Evolutionary conservation across 345 rosid genomes (phyloP).

Genomic region (Gossypium thurberi): DNA sequence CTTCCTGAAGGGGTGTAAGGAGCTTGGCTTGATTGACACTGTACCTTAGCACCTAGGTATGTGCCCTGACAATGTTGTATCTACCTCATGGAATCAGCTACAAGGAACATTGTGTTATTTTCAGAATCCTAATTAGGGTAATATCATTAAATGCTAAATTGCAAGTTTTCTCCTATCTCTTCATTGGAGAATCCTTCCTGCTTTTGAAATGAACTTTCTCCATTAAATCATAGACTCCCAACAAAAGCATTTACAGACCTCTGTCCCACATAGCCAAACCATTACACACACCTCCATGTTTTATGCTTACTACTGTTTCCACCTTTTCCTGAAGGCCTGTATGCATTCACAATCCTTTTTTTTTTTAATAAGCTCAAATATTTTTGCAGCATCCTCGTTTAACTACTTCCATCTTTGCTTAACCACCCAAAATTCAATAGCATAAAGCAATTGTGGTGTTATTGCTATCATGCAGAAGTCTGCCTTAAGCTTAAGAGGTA

Average conservation of each 20-base stretch:
- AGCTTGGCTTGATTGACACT: background rate
- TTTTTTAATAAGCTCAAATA: background rate
- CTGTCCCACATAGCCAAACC: background rate
- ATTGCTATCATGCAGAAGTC: constrained; percentile 1
- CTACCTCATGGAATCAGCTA: background rate
- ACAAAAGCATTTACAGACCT: background rate
- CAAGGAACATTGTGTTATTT: background rate
- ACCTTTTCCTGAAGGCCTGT: background rate
- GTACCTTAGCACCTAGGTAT: background rate
- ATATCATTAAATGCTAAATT: background rate
- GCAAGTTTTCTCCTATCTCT: background rate
- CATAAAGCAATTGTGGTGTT: background rate
- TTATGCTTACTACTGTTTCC: background rate
- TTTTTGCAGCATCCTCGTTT: background rate
- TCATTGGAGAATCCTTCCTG: background rate
- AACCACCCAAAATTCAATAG: background rate
- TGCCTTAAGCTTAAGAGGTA: background rate
- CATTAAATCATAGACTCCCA: background rate
- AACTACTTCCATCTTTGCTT: background rate
- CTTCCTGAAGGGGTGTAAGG: background rate
- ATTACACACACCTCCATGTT: background rate
- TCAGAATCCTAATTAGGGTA: background rate
- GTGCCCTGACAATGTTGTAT: background rate
- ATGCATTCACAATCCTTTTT: background rate
- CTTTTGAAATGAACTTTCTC: background rate